Conservation (phyloP, 1,284 basidiomycete genomes). For the Irpex sp. region DNA sequence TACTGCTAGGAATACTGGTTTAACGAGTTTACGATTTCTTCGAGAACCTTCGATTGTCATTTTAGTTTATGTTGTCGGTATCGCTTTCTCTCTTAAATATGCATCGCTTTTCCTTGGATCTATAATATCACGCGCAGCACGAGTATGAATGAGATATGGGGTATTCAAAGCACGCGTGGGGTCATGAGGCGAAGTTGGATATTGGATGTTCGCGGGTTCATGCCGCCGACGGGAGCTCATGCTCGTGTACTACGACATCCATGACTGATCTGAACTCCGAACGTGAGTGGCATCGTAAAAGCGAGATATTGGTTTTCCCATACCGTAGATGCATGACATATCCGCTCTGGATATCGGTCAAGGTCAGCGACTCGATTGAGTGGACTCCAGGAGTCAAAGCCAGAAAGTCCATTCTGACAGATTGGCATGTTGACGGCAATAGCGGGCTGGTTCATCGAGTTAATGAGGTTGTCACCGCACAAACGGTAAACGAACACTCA, state of each 20-base stretch:
- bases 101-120: background rate
- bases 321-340: slow-evolving; percentile 72
- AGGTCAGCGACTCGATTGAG: slow-evolving; percentile 62
- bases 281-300: background rate
- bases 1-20: background rate
- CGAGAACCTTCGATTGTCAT: background rate
- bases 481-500: slow-evolving; percentile 29
- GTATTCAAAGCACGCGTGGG: too few relatives aligned
- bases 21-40: background rate
- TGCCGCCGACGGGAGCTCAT: background rate
- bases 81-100: background rate
- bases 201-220: background rate
- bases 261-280: slow-evolving; percentile 47
- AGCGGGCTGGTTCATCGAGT: slow-evolving; percentile 50
- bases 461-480: background rate
- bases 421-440: slow-evolving; percentile 75
- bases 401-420: slow-evolving; percentile 81
- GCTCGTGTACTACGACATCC: slow-evolving; percentile 62
- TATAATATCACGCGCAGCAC: too few relatives aligned
- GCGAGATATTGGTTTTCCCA: slow-evolving; percentile 10
- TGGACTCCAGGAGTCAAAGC: slow-evolving; percentile 79
- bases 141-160: too few relatives aligned
- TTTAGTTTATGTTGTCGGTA: background rate
- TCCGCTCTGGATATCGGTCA: slow-evolving; percentile 71
- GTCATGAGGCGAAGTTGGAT: too few relatives aligned